Conservation (phyloP, 768 basidiomycete species). For the Dacryopinax spathularia region DNA sequence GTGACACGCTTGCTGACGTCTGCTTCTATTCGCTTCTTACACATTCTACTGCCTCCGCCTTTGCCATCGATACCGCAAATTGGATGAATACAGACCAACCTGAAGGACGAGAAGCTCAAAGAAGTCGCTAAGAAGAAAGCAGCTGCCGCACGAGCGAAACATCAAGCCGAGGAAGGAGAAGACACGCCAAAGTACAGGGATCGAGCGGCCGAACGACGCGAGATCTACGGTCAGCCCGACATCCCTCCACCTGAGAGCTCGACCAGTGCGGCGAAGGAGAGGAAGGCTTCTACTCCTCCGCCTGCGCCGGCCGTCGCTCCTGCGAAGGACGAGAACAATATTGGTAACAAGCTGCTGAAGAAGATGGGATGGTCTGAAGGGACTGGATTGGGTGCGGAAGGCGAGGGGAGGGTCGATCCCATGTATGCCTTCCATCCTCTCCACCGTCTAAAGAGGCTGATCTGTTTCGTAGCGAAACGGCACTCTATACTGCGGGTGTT, state of each 20-base stretch:
- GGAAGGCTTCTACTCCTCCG: slow-evolving; percentile 32
- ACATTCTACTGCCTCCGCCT: not conserved
- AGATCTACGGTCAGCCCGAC: slow-evolving; percentile 85
- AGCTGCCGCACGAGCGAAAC: slow-evolving; percentile 13
- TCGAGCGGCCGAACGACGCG: slow-evolving; percentile 80
- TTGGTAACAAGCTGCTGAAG: slow-evolving; percentile 83
- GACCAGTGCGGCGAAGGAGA: slow-evolving; percentile 16
- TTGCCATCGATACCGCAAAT: not conserved
- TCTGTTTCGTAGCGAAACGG: slow-evolving; percentile 48
- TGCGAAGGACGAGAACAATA: slow-evolving; percentile 67
- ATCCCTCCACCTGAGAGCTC: slow-evolving; percentile 48
- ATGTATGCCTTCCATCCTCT: slow-evolving; percentile 38
- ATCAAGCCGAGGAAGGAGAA: slow-evolving; percentile 23
- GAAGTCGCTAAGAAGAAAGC: slow-evolving; percentile 50
- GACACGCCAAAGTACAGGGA: slow-evolving; percentile 81
- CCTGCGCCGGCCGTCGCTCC: slow-evolving; percentile 55
- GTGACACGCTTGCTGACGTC: slow-evolving; percentile 22
- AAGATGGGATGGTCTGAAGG: slow-evolving; percentile 99
- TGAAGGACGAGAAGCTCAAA: slow-evolving; percentile 53
- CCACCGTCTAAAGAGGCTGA: not conserved
- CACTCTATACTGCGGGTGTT: slow-evolving; percentile 74
- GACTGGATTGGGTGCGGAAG: slow-evolving; percentile 64
- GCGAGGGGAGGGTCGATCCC: slow-evolving; percentile 78
- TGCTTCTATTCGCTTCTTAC: slow-evolving; percentile 15
- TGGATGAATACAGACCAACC: slow-evolving; percentile 60